Evolutionary conservation across 148 eudicot genomes (phyloP).

Genomic region (Vaccinium vitisidaea): DNA sequence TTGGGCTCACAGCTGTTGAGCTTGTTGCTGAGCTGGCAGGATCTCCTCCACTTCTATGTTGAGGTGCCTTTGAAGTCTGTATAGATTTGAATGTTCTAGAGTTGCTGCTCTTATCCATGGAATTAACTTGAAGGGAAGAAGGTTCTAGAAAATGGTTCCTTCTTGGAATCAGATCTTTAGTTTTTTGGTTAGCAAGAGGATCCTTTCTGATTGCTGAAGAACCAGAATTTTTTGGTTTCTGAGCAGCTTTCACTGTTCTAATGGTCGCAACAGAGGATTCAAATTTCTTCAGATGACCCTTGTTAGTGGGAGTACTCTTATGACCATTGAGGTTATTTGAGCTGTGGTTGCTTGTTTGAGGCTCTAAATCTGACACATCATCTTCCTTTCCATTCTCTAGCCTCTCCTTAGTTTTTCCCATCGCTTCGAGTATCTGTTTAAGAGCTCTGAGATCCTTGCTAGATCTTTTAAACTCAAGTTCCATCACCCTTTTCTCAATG

Average conservation of each 20-base stretch:
- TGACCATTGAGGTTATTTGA: slow-evolving; percentile 17
- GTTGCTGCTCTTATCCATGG: slow-evolving; percentile 25
- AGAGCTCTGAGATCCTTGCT: slow-evolving; percentile 91
- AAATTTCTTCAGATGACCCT: slow-evolving; percentile 20
- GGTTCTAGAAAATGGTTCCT: slow-evolving; percentile 27
- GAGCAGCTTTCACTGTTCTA: slow-evolving; percentile 32
- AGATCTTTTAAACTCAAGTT: slow-evolving; percentile 63
- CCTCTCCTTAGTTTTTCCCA: slow-evolving; percentile 49
- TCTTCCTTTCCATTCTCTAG: slow-evolving; percentile 29
- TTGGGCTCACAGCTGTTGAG: slow-evolving; percentile 35
- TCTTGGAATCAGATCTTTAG: slow-evolving; percentile 34
- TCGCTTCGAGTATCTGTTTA: slow-evolving; percentile 76
- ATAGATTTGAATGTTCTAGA: slow-evolving; percentile 30
- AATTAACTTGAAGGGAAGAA: slow-evolving; percentile 16
- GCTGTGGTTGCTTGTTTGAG: slow-evolving; percentile 26
- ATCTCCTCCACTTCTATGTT: slow-evolving; percentile 27
- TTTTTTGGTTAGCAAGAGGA: slow-evolving; percentile 25
- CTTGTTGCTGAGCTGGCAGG: slow-evolving; percentile 25
- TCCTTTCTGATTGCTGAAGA: slow-evolving; percentile 15
- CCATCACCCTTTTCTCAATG: slow-evolving; percentile 64
- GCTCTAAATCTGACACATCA: slow-evolving; percentile 20
- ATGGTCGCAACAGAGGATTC: slow-evolving; percentile 28
- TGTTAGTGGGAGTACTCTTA: slow-evolving; percentile 19
- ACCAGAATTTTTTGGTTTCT: slow-evolving; percentile 22
- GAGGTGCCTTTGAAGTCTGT: slow-evolving; percentile 29